Base-by-base conservation (phyloP, 108 stramenopile genomes). In the Pseudonitzschia delicatissima region DNA sequence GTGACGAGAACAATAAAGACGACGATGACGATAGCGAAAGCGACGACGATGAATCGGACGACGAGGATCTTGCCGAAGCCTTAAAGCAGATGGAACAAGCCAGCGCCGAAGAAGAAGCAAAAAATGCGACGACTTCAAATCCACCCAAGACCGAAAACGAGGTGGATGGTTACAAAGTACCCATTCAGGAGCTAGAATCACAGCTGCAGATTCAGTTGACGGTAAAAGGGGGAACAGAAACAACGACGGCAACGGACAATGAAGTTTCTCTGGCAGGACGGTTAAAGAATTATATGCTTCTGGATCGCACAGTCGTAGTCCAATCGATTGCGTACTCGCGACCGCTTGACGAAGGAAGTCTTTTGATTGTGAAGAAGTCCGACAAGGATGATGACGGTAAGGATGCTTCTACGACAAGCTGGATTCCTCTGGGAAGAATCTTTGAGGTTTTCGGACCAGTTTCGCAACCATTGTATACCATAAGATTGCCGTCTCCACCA, bases 371-470 rank as follows among this genome's bases (percentile, higher is more conserved):
- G 17, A 51, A 66, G 68, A 42, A 31, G 18, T 2, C 20, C 26
- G 45, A 32, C 36, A 49, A 51, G 12, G 25, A 55, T 9, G 36
- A 58, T 23, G 57, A 63, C 28, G 47, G 23, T 37, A 23, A 33
- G 28, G 52, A 53, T 29, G 4, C 63, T 20, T 13, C 7, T 9
- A 62, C 21, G 57, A 29, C 31, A 26, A 42, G 21, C 23, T 68
- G 37, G 61, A 47, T 75, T 66, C 78, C 72, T 25, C 37, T 91
- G 47, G 93, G 93, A 8, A 85, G 81, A 68, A 73, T 94, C 5
- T 77, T 89, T 53, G 93, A 94, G 66, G 85, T 91, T 9, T 94
- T 94, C 77, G 93, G 93, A 20, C 93, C 93, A 12, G 87, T 94
- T 3, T 68, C 80, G 15, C 63, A 77, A 66, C 93, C 93, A n/a